phyloP scores from a whole-genome alignment of 1,284 basidiomycete genomes.

The Ceratobasidium sp. region DNA sequence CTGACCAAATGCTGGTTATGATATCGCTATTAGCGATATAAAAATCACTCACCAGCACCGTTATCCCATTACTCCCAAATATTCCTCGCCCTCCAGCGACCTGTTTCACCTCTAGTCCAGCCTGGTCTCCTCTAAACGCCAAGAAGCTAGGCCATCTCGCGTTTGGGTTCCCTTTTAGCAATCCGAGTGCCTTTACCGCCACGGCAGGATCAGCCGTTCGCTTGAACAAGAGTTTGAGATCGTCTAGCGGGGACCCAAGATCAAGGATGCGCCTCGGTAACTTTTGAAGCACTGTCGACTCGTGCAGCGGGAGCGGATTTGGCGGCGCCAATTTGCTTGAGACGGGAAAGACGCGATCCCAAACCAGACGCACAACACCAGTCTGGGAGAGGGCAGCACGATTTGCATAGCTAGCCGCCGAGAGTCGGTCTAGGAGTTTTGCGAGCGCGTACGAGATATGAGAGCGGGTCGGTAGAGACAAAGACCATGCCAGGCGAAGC shows the following conservation, averaged over 20 bases:
- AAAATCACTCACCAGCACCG: constrained; percentile 42
- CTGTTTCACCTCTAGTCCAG: constrained; percentile 29
- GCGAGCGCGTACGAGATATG: constrained; percentile 61
- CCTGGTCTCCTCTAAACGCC: constrained; percentile 39
- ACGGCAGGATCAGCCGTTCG: constrained; percentile 55
- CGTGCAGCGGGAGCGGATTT: constrained; percentile 24
- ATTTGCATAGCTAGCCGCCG: constrained; percentile 72
- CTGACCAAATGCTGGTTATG: constrained; percentile 12
- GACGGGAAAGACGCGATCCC: constrained; percentile 55
- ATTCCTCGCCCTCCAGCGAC: constrained; percentile 30
- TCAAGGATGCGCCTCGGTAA: constrained; percentile 74
- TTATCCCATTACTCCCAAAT: constrained; percentile 39
- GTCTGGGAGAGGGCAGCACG: constrained; percentile 71
- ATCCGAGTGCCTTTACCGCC: constrained; percentile 6
- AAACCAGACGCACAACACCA: constrained; percentile 67
- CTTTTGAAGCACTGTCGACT: constrained; percentile 63
- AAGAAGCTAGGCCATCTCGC: constrained; percentile 49
- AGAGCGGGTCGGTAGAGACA: not conserved
- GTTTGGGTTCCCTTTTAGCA: constrained; percentile 39
- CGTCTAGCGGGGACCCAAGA: constrained; percentile 73
- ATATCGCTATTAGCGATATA: not conserved
- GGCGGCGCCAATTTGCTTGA: not conserved
- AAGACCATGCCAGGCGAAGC: constrained; percentile 45
- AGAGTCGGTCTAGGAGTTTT: constrained; percentile 72
- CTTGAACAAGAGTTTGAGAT: constrained; percentile 71